Base-by-base conservation (phyloP, 768 basidiomycete species). In the Lactarius sp. region DNA sequence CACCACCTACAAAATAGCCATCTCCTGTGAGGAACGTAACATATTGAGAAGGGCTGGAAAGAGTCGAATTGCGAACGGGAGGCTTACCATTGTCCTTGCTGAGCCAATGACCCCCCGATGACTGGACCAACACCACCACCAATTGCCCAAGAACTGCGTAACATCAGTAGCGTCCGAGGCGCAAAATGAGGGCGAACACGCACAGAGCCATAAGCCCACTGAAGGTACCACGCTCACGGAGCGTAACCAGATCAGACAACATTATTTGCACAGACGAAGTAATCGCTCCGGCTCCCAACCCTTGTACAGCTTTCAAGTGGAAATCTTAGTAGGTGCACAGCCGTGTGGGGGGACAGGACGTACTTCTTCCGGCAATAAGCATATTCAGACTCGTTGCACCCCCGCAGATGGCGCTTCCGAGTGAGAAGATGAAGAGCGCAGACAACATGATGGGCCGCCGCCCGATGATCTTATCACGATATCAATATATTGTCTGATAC, bases 371-470 rank as follows among this genome's bases (percentile, higher is more conserved):
- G 22, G 22, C 22, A 44, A 77, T 77, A 1, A 76, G 63, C 69
- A 73, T 72, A 9, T 61, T 67, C 70, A 77, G 73, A 53, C 37
- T 71, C 31, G 67, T 66, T 1, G 76, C 72, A 0, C 74, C 71
- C 0, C 77, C 78, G 13, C 70, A 73, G 1, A 79, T 51, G 2
- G 74, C 71, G 20, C 73, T 73, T 2, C 78, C 78, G 1, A 73
- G 22, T 27, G 22, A 27, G 22, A 27, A 27, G 22, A 27, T 27
- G 22, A 27, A 27, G 22, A 27, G 22, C 22, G 47, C 69, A 10
- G 56, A 58, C 8, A 75, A 60, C 54, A 75, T 63, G 8, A 71
- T 65, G 10, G 70, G 69, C n/a, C 69, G 70, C n/a, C 75, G 66
- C 8, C 75, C 75, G 33, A 75, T 73, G 8, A 73, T 68, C 60